phyloP scores from a whole-genome alignment of 805 yeast genomes.

The Suhomyces sp. region DNA sequence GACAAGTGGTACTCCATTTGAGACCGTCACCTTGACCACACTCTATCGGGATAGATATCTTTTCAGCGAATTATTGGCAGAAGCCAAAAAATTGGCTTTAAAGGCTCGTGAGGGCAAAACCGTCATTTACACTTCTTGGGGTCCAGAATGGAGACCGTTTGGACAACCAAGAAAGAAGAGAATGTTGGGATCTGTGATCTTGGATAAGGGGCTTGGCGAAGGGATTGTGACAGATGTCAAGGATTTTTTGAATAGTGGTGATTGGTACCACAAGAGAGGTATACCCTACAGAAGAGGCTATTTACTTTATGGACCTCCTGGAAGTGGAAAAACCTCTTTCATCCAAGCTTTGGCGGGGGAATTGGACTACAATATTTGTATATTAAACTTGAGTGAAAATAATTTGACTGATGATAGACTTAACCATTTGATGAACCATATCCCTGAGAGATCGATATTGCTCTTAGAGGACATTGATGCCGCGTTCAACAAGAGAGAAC shows the following conservation, averaged over 20 bases:
- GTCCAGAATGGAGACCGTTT: slow-evolving; percentile 98
- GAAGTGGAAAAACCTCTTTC: slow-evolving; percentile 93
- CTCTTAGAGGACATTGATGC: slow-evolving; percentile 94
- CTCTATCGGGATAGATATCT: slow-evolving; percentile 75
- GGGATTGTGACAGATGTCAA: slow-evolving; percentile 65
- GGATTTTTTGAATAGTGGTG: slow-evolving; percentile 76
- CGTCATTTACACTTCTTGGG: slow-evolving; percentile 91
- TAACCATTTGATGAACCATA: slow-evolving; percentile 93
- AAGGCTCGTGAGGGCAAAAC: slow-evolving; percentile 88
- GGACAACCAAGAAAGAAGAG: slow-evolving; percentile 93
- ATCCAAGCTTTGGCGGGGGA: slow-evolving; percentile 97
- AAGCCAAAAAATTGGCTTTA: slow-evolving; percentile 83
- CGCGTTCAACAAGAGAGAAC: slow-evolving; percentile 83
- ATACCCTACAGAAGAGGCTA: slow-evolving; percentile 97
- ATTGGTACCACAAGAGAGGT: slow-evolving; percentile 96
- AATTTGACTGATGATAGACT: slow-evolving; percentile 92
- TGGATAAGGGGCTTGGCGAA: slow-evolving; percentile 75
- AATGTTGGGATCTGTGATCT: slow-evolving; percentile 76
- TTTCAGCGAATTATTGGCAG: slow-evolving; percentile 68
- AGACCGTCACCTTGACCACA: slow-evolving; percentile 92
- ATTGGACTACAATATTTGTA: slow-evolving; percentile 91
- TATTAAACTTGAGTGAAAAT: slow-evolving; percentile 84
- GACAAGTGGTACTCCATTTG: slow-evolving; percentile 91
- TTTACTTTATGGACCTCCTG: slow-evolving; percentile 94
- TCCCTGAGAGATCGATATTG: slow-evolving; percentile 84